These are phyloP conservation scores for Hydnomerulius pinastri DNA, from an alignment of 768 basidiomycete genomes.

Conservation along the genomic window DNA sequence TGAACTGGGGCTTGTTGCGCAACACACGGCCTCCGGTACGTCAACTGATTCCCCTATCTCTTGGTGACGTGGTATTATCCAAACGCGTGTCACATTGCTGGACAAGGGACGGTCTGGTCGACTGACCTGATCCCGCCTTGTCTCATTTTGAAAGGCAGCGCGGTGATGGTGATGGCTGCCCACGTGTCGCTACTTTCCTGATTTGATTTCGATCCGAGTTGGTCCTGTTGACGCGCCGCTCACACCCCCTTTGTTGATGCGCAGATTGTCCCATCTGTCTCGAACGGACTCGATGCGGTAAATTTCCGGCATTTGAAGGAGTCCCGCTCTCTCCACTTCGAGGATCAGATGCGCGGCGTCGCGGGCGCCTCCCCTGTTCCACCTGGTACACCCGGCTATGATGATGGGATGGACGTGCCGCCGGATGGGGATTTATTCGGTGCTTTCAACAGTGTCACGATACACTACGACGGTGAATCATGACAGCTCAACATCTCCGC, in stretches of 20 bases:
- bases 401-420: constrained; percentile 45
- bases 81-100: background rate
- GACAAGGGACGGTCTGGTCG: background rate
- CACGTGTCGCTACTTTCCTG: constrained; percentile 15
- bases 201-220: constrained; percentile 10
- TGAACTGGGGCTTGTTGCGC: constrained; percentile 95
- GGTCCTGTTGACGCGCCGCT: constrained; percentile 22
- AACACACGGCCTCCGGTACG: constrained; percentile 92
- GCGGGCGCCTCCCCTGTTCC: constrained; percentile 30
- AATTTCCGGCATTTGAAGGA: constrained; percentile 93
- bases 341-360: constrained; percentile 53
- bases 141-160: background rate
- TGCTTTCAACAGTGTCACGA: constrained; percentile 87
- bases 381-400: constrained; percentile 43
- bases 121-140: background rate
- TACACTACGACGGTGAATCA: constrained; percentile 78
- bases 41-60: constrained; percentile 4
- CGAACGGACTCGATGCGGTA: constrained; percentile 78
- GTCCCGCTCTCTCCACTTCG: constrained; percentile 88
- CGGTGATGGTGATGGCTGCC: background rate
- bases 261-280: constrained; percentile 77
- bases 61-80: background rate
- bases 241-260: constrained; percentile 24
- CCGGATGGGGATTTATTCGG: constrained; percentile 74
- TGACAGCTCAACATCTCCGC: constrained; percentile 19